A percentile compares a stretch with the other conserved stretches of the same genome.
phyloP scores from a whole-genome alignment of 108 stramenopile genomes.

The Pseudonitzschia multiseries region DNA sequence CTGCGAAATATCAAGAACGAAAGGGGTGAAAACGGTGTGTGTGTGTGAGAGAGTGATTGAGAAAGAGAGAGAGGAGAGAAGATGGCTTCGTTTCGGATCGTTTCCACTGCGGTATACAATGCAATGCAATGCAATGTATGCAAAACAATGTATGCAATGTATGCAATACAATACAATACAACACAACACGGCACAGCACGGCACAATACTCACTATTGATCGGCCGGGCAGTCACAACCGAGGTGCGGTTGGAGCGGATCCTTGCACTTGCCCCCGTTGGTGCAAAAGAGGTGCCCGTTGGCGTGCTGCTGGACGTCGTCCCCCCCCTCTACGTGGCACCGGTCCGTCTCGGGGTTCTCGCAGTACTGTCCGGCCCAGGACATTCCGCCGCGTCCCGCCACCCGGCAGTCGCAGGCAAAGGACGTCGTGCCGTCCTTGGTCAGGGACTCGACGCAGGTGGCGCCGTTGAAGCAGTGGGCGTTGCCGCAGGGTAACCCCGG shows the following conservation, averaged over 20 bases:
- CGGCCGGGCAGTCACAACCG: constrained; percentile 39
- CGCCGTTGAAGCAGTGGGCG: constrained; percentile 53
- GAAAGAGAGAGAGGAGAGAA: too few species aligned
- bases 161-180: too few species aligned
- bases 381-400: background rate
- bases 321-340: constrained; percentile 4
- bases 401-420: constrained; percentile 32
- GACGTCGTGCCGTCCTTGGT: constrained; percentile 22
- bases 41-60: too few species aligned
- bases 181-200: too few species aligned
- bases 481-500: constrained; percentile 35
- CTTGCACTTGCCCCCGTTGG: constrained; percentile 31
- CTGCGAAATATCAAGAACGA: constrained; percentile 7
- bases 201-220: constrained; percentile 5
- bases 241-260: constrained; percentile 12
- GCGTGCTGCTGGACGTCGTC: background rate
- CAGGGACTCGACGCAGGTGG: constrained; percentile 25
- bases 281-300: constrained; percentile 38
- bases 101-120: too few species aligned
- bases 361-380: constrained; percentile 35
- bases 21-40: background rate
- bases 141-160: too few species aligned
- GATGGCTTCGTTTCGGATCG: too few species aligned
- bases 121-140: too few species aligned
- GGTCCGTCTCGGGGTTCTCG: constrained; percentile 17